These are phyloP conservation scores for Hibiscus mutabilis DNA, from an alignment of 345 rosid genomes.

Conservation along the genomic window DNA sequence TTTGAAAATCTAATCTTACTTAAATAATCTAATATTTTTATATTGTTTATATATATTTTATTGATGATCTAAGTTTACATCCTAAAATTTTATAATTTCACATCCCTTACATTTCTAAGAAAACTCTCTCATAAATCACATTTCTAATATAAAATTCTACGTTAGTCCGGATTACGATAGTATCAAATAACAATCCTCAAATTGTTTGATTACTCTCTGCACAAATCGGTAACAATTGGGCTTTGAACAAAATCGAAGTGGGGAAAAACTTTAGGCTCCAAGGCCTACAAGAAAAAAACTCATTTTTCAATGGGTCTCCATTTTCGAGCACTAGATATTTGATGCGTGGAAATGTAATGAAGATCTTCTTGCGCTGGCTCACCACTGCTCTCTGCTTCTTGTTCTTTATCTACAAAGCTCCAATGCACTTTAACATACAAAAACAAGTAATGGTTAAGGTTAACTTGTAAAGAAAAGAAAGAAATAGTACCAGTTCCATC, in stretches of 20 bases:
- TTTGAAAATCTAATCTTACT: no score
- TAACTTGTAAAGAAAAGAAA: not conserved
- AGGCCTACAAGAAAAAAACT: not conserved
- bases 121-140: no score
- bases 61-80: no score
- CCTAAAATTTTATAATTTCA: no score
- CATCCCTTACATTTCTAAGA: no score
- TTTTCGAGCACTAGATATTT: not conserved
- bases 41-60: no score
- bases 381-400: not conserved
- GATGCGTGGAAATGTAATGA: conserved; percentile 9
- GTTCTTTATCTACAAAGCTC: not conserved
- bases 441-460: not conserved
- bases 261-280: not conserved
- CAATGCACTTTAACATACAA: not conserved
- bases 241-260: not conserved
- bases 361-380: not conserved
- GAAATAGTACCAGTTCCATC: not conserved
- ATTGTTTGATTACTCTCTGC: no score
- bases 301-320: not conserved
- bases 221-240: not conserved
- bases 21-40: no score
- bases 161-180: no score
- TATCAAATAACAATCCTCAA: no score
- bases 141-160: no score